Conservation (phyloP, 192 early-diverging fungal genomes). For the Gaertneriomyces sp. region DNA sequence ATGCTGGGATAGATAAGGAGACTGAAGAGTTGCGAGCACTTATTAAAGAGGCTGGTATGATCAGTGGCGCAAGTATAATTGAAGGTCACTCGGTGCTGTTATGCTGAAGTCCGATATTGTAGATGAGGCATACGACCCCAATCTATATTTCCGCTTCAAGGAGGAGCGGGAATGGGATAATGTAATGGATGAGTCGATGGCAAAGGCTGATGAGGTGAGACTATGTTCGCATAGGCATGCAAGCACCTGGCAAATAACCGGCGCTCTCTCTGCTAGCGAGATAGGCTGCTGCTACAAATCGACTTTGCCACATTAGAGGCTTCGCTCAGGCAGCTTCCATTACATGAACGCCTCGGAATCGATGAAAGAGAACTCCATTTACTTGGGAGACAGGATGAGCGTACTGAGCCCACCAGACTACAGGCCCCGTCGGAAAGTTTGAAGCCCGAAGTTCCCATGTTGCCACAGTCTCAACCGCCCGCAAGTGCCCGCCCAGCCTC, state of each 20-base stretch:
- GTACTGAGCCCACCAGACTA: background rate
- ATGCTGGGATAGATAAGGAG: conserved; percentile 23
- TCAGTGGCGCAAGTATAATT: background rate
- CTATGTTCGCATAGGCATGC: background rate
- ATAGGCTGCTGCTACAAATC: conserved; percentile 10
- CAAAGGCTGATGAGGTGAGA: conserved; percentile 13
- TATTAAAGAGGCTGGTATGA: conserved; percentile 21
- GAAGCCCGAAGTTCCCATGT: background rate
- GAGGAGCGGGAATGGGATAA: conserved; percentile 20
- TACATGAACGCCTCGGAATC: conserved; percentile 13
- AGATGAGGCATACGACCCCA: conserved; percentile 19
- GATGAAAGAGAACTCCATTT: background rate
- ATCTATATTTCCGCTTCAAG: conserved; percentile 16
- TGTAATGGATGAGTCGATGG: background rate
- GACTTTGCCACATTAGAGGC: conserved; percentile 13
- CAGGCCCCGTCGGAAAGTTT: background rate
- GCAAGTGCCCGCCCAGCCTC: background rate
- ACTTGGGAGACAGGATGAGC: background rate
- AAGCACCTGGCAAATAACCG: background rate
- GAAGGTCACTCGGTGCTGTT: background rate
- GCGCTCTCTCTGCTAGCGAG: background rate
- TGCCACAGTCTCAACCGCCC: background rate
- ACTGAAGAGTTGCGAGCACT: conserved; percentile 14
- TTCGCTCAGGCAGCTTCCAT: conserved; percentile 5
- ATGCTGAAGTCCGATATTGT: background rate